These are phyloP conservation scores for Orobanche coerulescens DNA, from an alignment of 257 asterid species.

Conservation along the genomic window DNA sequence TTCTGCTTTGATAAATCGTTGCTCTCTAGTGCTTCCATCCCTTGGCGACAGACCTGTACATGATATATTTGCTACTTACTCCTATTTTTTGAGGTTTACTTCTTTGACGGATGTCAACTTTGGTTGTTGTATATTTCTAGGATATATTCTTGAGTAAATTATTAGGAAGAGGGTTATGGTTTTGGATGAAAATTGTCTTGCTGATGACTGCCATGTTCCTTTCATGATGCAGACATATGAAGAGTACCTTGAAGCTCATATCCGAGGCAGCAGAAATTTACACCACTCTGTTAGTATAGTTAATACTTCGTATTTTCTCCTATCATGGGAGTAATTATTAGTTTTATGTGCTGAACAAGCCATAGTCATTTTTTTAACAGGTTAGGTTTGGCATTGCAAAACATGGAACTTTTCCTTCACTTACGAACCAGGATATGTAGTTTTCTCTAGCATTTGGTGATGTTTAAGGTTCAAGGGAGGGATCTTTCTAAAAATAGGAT, in stretches of 20 bases:
- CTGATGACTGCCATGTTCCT: slow-evolving; percentile 26
- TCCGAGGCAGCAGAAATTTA: slow-evolving; percentile 40
- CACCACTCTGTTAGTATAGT: slow-evolving; percentile 53
- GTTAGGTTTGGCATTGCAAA: background rate
- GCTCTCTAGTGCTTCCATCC: background rate
- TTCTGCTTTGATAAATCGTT: background rate
- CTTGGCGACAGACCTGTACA: background rate
- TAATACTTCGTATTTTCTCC: slow-evolving; percentile 4
- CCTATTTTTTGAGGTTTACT: slow-evolving; percentile 6
- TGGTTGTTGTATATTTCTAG: background rate
- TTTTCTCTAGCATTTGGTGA: slow-evolving; percentile 13
- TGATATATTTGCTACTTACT: slow-evolving; percentile 14
- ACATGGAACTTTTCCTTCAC: background rate
- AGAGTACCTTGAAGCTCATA: slow-evolving; percentile 84
- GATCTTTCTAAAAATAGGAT: background rate
- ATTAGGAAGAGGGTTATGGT: background rate
- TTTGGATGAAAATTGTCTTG: slow-evolving; percentile 12
- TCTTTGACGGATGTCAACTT: slow-evolving; percentile 11
- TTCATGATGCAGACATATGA: slow-evolving; percentile 72
- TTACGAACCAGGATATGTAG: slow-evolving; percentile 1
- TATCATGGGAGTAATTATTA: slow-evolving; percentile 12
- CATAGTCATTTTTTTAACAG: background rate
- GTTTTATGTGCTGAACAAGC: slow-evolving; percentile 4
- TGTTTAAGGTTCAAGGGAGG: slow-evolving; percentile 3
- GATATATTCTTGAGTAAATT: slow-evolving; percentile 1